Percentiles rank a stretch among this genome's conserved stretches.
Conservation (phyloP, 306 rosid genomes). For the Neltuma alba region DNA sequence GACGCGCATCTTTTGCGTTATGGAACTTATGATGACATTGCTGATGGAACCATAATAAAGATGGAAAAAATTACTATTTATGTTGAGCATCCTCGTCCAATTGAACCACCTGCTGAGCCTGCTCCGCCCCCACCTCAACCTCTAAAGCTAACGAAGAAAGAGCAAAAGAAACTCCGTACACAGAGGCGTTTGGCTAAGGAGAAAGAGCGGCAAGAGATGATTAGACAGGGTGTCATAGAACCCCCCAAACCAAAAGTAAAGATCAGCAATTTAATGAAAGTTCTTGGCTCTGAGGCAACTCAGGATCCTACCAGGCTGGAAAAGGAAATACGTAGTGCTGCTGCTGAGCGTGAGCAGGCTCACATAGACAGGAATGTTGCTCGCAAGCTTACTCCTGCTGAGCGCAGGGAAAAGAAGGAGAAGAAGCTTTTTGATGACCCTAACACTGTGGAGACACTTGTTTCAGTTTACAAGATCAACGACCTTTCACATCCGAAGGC, state of each 20-base stretch:
- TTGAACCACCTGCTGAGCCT: slow-evolving; percentile 96
- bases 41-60: slow-evolving; percentile 52
- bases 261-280: slow-evolving; percentile 93
- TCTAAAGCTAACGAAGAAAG: slow-evolving; percentile 88
- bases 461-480: slow-evolving; percentile 78
- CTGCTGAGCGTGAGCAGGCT: slow-evolving; percentile 99
- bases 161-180: slow-evolving; percentile 94
- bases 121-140: slow-evolving; percentile 99
- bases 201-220: slow-evolving; percentile 96
- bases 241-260: slow-evolving; percentile 96
- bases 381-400: slow-evolving; percentile 98
- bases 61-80: slow-evolving; percentile 73
- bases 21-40: slow-evolving; percentile 63
- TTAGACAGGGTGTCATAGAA: slow-evolving; percentile 91
- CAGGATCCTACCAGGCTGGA: slow-evolving; percentile 97
- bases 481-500: slow-evolving; percentile 90
- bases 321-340: slow-evolving; percentile 92
- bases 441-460: slow-evolving; percentile 60
- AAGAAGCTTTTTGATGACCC: slow-evolving; percentile 89
- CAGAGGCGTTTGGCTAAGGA: slow-evolving; percentile 89
- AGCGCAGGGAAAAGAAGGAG: slow-evolving; percentile 94
- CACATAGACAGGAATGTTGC: slow-evolving; percentile 94
- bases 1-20: slow-evolving; percentile 65
- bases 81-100: slow-evolving; percentile 95
- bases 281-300: slow-evolving; percentile 97